phyloP scores from a whole-genome alignment of 352 stramenopile species.

The Pythium sp. region DNA sequence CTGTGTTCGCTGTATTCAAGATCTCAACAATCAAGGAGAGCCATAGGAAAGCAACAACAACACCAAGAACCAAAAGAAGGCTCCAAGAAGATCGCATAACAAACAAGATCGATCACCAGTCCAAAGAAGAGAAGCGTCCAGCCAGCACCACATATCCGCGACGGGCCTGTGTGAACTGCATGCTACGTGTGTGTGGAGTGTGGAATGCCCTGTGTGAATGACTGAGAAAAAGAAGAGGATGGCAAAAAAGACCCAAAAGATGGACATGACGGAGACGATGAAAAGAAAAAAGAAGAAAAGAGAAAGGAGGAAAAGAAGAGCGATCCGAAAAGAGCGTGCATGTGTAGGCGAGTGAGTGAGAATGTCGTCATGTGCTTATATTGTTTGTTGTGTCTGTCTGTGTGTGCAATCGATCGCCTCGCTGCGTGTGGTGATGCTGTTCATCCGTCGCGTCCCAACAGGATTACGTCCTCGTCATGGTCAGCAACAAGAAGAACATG shows the following conservation, averaged over 20 bases:
- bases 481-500: conserved; percentile 87
- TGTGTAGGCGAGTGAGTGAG: conserved; percentile 10
- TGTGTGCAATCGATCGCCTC: conserved; percentile 16
- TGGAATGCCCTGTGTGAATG: conserved; percentile 5
- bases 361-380: conserved; percentile 22
- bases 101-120: background rate
- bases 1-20: background rate
- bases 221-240: conserved; percentile 5
- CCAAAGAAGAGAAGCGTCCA: background rate
- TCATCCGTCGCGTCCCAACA: conserved; percentile 25
- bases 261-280: conserved; percentile 2
- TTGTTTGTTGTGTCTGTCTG: conserved; percentile 32
- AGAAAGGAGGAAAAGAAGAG: conserved; percentile 11
- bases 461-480: conserved; percentile 87
- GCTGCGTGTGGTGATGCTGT: conserved; percentile 10
- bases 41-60: background rate
- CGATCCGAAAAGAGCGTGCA: conserved; percentile 18
- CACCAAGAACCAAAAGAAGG: background rate
- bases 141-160: background rate
- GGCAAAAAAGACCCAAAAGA: conserved; percentile 12
- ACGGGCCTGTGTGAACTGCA: conserved; percentile 3
- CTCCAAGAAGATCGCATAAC: background rate
- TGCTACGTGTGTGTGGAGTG: conserved; percentile 7
- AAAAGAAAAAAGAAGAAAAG: conserved; percentile 4
- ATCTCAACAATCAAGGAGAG: background rate